A percentile compares a stretch with the other conserved stretches of the same genome.
Evolutionary conservation across 2,329 filamentous ascomycete genomes (phyloP).

Genomic region (Fusarium cyanostomum): DNA sequence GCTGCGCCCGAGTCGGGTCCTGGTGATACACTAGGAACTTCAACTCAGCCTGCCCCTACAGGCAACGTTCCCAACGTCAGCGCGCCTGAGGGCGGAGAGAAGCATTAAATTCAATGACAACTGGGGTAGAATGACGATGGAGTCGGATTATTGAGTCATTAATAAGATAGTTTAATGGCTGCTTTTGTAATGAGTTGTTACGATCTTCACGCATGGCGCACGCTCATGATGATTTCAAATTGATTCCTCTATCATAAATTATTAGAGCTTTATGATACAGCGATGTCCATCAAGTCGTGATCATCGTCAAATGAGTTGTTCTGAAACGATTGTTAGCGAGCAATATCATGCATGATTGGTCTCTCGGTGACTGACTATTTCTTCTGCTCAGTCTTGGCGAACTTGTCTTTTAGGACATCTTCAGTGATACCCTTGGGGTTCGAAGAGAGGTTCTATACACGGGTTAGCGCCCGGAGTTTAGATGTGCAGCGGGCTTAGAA

Average conservation of each 20-base stretch:
- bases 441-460: conserved; percentile 60
- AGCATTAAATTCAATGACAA: conserved; percentile 20
- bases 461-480: background rate
- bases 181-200: conserved; percentile 36
- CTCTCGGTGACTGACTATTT: conserved; percentile 9
- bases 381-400: conserved; percentile 57
- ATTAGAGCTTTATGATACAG: conserved; percentile 20
- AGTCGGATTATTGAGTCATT: conserved; percentile 6
- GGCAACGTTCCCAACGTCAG: conserved; percentile 35
- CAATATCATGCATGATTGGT: background rate
- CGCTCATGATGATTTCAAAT: conserved; percentile 29
- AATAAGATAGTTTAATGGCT: conserved; percentile 7
- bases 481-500: background rate
- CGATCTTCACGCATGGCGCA: conserved; percentile 34
- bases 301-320: conserved; percentile 5
- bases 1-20: conserved; percentile 29
- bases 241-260: conserved; percentile 19
- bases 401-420: conserved; percentile 68
- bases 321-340: background rate
- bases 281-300: conserved; percentile 12
- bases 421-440: conserved; percentile 75
- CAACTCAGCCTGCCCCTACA: conserved; percentile 33
- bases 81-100: conserved; percentile 39
- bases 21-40: conserved; percentile 25
- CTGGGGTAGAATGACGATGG: conserved; percentile 6